Evolutionary conservation across 345 rosid species (phyloP), one percentile per base, ranked within the genome.

Genomic region (Gossypium arboreum): DNA sequence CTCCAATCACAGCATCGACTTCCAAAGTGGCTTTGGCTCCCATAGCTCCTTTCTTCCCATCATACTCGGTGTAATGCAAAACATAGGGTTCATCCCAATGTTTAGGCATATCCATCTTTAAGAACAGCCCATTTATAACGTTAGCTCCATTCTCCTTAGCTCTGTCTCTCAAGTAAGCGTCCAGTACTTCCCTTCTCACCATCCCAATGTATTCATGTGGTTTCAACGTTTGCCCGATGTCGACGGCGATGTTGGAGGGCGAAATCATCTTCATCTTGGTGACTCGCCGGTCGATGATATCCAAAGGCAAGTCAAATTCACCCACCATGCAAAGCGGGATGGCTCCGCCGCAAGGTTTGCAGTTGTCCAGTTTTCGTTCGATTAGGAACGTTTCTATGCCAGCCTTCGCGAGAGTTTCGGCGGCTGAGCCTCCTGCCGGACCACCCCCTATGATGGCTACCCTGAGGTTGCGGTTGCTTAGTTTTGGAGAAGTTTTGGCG

Each of bases 221-320:
- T 86, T 94, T 94, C 65, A 94, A 81, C n/a, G 97, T 94, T 72
- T 77, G 86, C 5, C 97, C 98, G n/a, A 94, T 91, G 34, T 94
- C 97, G n/a, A 94, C 97, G 7, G 98, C 91, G 8, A 94, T 85
- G 79, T 94, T 94, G n/a, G 97, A 94, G 7, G 97, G 98, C 0
- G 97, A 92, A 8, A 94, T 91, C 98, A 94, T 94, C 88, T 91
- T 94, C 97, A 94, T 94, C 82, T 89, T 89, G 29, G 97, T 94
- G 70, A 92, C 97, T 12, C 79, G 78, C 64, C 98, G 85, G 84
- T 94, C 98, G 44, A 94, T 94, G 22, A 94, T 91, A 65, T 94
- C 98, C 17, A 92, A 67, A 2, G 98, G 98, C n/a, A 94, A 80
- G 83, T 92, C 94, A 79, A 94, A 94, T 66, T 94, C 98, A 1